Evolutionary conservation across 1,284 basidiomycete species (phyloP), one percentile per base, ranked within the genome.

Genomic region (Ceratobasidium theobromae): DNA sequence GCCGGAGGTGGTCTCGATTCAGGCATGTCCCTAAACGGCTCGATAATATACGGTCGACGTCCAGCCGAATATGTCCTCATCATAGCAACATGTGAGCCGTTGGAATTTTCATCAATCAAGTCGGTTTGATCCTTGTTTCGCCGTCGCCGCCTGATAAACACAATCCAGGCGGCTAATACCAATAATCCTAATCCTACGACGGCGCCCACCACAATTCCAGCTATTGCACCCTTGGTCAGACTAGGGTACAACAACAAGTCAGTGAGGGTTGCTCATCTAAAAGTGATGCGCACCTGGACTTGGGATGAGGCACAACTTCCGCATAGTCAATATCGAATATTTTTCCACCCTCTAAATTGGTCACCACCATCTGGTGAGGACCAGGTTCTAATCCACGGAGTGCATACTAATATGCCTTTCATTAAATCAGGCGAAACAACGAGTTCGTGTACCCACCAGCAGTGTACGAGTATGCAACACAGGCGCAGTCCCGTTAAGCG

Each of bases 331-430:
- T 21, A 33, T 35, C 30, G n/a, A 53, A 18, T 21, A 38, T 23
- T 53, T 53, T 53, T 11, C 49, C 49, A 5, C 38, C 32, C 30
- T 53, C 32, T n/a, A 21, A 16, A 53, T 53, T 53, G 12, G 52
- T 53, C 3, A 53, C 33, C 16, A 18, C 16, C 4, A 53, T 6
- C 12, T 21, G 28, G 18, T 53, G 52, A 9, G 6, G 18, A 2
- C 30, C 52, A 5, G 5, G 32, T 3, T n/a, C 30, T 4, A 53
- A 5, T 4, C 25, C 32, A 18, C 52, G 33, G 14, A 9, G 6
- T 4, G 52, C 33, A 53, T 53, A 53, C 52, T 53, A 23, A 35
- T 53, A 18, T n/a, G 18, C 12, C n/a, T 28, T 38, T 12, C 2
- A 21, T 18, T 38, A 9, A 38, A 33, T 35, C 4, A 12, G 49